Percentiles rank a stretch among this genome's conserved stretches.
These are phyloP conservation scores for Coprinopsis cinerea DNA, from an alignment of 768 basidiomycete genomes.

Conservation along the genomic window DNA sequence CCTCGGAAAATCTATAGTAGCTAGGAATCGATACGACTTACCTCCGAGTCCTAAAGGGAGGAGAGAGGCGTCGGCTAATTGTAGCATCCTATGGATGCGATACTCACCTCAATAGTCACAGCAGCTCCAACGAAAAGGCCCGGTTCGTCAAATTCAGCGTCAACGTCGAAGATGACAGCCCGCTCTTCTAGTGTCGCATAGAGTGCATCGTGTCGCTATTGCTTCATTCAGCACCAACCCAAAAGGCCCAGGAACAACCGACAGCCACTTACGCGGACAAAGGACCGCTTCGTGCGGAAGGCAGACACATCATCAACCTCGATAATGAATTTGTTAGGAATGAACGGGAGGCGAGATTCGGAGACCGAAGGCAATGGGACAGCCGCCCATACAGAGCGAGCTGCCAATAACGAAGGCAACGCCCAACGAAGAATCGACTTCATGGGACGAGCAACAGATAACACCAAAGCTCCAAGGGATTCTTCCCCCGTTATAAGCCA, in stretches of 20 bases:
- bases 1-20: neutral
- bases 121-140: slow-evolving; percentile 57
- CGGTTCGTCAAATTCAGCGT: slow-evolving; percentile 45
- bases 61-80: neutral
- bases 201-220: slow-evolving; percentile 47
- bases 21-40: neutral
- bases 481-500: neutral
- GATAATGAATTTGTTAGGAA: slow-evolving; percentile 39
- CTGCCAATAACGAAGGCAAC: slow-evolving; percentile 22
- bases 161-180: slow-evolving; percentile 38
- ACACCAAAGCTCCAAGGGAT: neutral
- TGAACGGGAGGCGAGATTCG: slow-evolving; percentile 31
- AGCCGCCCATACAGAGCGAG: slow-evolving; percentile 21
- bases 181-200: slow-evolving; percentile 42
- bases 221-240: neutral
- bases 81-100: neutral
- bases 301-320: slow-evolving; percentile 40
- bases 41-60: slow-evolving; percentile 1
- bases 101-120: slow-evolving; percentile 30
- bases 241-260: neutral
- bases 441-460: neutral
- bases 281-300: slow-evolving; percentile 30
- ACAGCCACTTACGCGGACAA: slow-evolving; percentile 19
- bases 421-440: slow-evolving; percentile 5
- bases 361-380: slow-evolving; percentile 25